phyloP scores from a whole-genome alignment of 495 filamentous ascomycete genomes.

The Penicillium paxilli region DNA sequence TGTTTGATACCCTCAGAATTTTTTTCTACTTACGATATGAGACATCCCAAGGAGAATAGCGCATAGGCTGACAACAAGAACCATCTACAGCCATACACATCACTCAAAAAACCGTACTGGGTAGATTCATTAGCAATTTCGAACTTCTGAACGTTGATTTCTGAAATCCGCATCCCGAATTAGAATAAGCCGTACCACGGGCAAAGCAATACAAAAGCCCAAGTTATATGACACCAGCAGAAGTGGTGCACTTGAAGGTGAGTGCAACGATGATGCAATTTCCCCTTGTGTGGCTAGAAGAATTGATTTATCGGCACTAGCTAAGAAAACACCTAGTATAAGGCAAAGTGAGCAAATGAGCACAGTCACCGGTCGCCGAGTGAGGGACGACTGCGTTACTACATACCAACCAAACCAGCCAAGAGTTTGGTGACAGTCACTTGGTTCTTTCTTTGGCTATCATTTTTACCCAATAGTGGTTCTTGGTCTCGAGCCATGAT shows the following conservation, averaged over 20 bases:
- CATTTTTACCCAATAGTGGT: not conserved
- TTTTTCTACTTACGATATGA: not conserved
- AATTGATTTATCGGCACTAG: not conserved
- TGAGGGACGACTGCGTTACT: not conserved
- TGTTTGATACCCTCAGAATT: no score
- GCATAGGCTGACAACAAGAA: not conserved
- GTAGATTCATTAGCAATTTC: not conserved
- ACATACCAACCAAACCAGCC: not conserved
- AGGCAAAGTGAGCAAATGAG: not conserved
- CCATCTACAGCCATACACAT: not conserved
- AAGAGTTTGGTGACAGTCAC: not conserved
- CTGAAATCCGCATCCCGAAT: not conserved
- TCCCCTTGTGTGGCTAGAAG: not conserved
- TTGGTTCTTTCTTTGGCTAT: not conserved
- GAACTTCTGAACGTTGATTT: no score
- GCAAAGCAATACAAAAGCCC: not conserved
- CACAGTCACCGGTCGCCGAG: not conserved
- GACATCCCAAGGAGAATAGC: not conserved
- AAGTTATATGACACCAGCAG: constrained; percentile 1
- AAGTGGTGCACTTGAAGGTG: not conserved
- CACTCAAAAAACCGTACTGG: not conserved
- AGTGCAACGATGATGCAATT: constrained; percentile 33
- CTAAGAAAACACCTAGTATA: not conserved
- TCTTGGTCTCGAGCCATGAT: not conserved
- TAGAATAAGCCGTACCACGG: not conserved